These are phyloP conservation scores for Colletotrichum australisinense DNA, from an alignment of 2,329 filamentous ascomycete genomes.

Conservation along the genomic window DNA sequence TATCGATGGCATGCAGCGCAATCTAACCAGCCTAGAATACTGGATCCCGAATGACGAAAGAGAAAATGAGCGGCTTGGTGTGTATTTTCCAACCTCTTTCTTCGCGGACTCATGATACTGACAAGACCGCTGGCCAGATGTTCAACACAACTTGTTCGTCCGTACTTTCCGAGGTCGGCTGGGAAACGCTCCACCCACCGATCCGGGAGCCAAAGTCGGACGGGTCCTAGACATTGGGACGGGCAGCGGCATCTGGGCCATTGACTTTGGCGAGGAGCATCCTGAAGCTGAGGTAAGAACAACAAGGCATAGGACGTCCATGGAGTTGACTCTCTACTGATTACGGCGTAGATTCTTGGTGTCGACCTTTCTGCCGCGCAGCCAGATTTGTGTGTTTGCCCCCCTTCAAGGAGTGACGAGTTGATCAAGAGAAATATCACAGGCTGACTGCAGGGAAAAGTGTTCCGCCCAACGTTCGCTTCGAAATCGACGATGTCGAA, in stretches of 20 bases:
- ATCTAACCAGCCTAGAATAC: slow-evolving; percentile 28
- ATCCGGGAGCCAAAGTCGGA: slow-evolving; percentile 38
- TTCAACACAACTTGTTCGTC: slow-evolving; percentile 48
- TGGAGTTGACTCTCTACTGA: too few species aligned
- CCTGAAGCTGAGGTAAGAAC: slow-evolving; percentile 41
- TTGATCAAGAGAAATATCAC: too few species aligned
- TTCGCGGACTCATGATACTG: not conserved
- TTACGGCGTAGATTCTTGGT: slow-evolving; percentile 38
- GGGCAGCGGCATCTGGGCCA: slow-evolving; percentile 57
- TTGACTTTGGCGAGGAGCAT: slow-evolving; percentile 54
- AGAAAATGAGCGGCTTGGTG: not conserved
- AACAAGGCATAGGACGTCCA: too few species aligned
- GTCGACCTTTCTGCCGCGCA: slow-evolving; percentile 55
- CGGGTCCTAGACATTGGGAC: slow-evolving; percentile 58
- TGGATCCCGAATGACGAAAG: slow-evolving; percentile 40
- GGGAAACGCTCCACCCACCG: slow-evolving; percentile 35
- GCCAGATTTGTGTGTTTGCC: slow-evolving; percentile 36
- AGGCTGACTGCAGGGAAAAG: not conserved
- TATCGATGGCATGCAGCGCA: too few species aligned
- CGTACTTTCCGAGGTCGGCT: slow-evolving; percentile 46
- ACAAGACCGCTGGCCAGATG: slow-evolving; percentile 37
- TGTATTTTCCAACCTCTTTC: too few species aligned
- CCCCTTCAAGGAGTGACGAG: too few species aligned
- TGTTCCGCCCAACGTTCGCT: slow-evolving; percentile 56
- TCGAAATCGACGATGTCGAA: slow-evolving; percentile 52